Base-by-base conservation (phyloP, 2,329 filamentous ascomycete species). In the Exophiala viscosa region DNA sequence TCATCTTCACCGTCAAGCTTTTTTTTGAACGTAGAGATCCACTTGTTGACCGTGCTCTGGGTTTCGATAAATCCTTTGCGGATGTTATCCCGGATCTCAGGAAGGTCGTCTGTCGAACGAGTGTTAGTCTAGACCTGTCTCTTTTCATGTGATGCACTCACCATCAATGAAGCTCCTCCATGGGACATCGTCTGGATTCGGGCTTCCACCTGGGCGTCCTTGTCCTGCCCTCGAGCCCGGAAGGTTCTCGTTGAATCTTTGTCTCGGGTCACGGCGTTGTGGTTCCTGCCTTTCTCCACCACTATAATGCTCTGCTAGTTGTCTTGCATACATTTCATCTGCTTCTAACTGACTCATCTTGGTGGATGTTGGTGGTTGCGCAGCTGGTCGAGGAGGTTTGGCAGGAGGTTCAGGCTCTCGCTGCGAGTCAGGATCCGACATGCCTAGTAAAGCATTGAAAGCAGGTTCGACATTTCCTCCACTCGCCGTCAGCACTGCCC, bases 31-130 rank as follows among this genome's bases (percentile, higher is more conserved):
- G 84, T 90, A 45, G 82, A 87, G 64, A 99, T 90, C 91, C 92
- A 97, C 45, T 83, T 82, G 73, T 95, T 97, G 64, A 99, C 88
- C 66, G 88, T 95, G 50, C 82, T 85, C 73, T 97, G 93, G 1
- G 93, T 97, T 66, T 99, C 91, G 50, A 90, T 66, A 72, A 99
- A 99, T 3, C 93, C 93, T 73, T 97, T 95, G 67, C 86, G 87
- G 62, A 99, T 81, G 65, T 95, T 96, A 67, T 96, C 90, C 61
- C 85, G 86, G 66, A 99, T 96, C 45, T 92, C 84, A 1, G 93
- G 92, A 11, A 99, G 81, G 62, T 99, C 93, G 64, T 99, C 93
- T 84, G 60, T 48, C 35, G 18, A 36, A 40, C 39, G 41, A 39
- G 36, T 18, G 47, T 52, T 44, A 45, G 57, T 60, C 33, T 64